Base-by-base conservation (phyloP, 495 filamentous ascomycete species). In the Hypoxylon rickii region DNA sequence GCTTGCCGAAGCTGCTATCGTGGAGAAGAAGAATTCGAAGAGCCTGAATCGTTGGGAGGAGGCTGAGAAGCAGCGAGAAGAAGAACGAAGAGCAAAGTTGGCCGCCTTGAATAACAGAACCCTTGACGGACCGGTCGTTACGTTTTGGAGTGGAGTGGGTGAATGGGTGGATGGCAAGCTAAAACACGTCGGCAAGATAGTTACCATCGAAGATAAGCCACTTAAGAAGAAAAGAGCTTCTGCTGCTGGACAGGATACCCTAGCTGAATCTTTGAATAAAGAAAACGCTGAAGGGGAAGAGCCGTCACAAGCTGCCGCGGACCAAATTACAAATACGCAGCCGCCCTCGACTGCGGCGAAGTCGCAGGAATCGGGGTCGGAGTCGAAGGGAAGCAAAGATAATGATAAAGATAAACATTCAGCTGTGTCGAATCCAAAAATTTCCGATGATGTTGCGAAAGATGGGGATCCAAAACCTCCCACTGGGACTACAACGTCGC, bases 1-100 rank as follows among this genome's bases (percentile, higher is more conserved):
- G 26, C 76, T 98, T 33, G 84, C 83, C 10, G 89, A 96, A 68
- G 94, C 93, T 17, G 91, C 86, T 19, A 75, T 86, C 60, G 83
- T 92, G 21, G 93, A 97, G 69, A 85, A 85, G 70, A 75, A 82
- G 52, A 98, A 97, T 63, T 81, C 86, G 43, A 96, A 93, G 77
- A 96, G 90, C 75, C 71, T 98, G 62, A 96, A 91, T 63, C 81
- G 88, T 32, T 98, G 94, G 93, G 93, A 97, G 71, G 88, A 90
- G 67, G 86, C 86, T 11, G 94, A 98, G 74, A 89, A 89, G 73
- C 81, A 83, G 63, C 83, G 92, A 53, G 86, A 89, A 19, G 90
- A 94, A 65, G 90, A 93, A 69, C 78, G 90, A 63, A 77, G 82
- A 66, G 85, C 83, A 18, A 93, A 88, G 70, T 82, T 96, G 34